A percentile compares a stretch with the other conserved stretches of the same genome.
Evolutionary conservation across 768 basidiomycete species (phyloP).

Genomic region (Mycena indigotica): DNA sequence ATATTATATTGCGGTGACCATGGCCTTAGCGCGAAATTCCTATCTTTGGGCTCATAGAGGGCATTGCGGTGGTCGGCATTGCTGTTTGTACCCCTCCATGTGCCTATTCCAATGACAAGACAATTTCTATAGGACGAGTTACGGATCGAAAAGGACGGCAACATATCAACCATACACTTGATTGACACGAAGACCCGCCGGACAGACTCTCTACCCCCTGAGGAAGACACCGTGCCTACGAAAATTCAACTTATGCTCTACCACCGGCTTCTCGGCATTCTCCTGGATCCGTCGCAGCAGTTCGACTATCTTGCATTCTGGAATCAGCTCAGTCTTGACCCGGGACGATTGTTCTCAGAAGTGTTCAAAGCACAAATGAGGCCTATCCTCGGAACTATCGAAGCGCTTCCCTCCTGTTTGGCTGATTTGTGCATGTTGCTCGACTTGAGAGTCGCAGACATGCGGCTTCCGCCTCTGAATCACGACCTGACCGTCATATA

Average conservation of each 20-base stretch:
- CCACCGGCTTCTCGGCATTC: conserved; percentile 58
- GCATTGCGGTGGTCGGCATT: conserved; percentile 66
- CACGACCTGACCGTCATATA: conserved; percentile 46
- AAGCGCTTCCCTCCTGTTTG: no score
- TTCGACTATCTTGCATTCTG: conserved; percentile 61
- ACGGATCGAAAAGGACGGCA: no score
- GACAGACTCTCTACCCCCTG: conserved; percentile 49
- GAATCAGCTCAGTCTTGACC: conserved; percentile 46
- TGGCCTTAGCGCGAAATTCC: conserved; percentile 73
- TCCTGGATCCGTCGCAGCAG: conserved; percentile 45
- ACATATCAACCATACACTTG: conserved; percentile 48
- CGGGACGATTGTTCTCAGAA: conserved; percentile 48
- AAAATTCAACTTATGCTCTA: conserved; percentile 81
- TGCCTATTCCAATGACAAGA: conserved; percentile 13
- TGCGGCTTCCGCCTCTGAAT: conserved; percentile 27
- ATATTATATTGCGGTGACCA: conserved; percentile 1
- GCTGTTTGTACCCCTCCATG: conserved; percentile 52
- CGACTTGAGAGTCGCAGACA: neutral
- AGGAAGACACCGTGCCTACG: conserved; percentile 59
- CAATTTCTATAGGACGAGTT: no score
- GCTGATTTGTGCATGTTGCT: conserved; percentile 27
- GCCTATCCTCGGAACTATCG: conserved; percentile 2
- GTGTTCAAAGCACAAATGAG: conserved; percentile 45
- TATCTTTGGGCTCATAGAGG: conserved; percentile 75
- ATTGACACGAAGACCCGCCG: conserved; percentile 75